Percentiles rank a stretch among this genome's conserved stretches.
phyloP scores from a whole-genome alignment of 1,284 basidiomycete species.

The Rhodofomes roseus region DNA sequence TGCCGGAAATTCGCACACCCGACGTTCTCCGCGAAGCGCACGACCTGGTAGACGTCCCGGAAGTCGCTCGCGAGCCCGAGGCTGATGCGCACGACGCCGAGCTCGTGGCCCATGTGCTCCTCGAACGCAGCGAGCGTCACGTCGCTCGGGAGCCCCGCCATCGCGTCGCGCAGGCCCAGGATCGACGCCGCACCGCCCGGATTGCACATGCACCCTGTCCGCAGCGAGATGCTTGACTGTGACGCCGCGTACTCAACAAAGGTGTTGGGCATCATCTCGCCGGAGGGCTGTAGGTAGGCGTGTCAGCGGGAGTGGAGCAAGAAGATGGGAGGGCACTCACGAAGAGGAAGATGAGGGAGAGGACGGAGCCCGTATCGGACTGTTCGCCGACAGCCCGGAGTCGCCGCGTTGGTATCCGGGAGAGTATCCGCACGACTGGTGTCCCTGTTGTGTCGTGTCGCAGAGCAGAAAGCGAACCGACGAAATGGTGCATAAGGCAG shows the following conservation, averaged over 20 bases:
- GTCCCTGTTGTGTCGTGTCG: constrained; percentile 53
- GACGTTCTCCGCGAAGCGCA: constrained; percentile 52
- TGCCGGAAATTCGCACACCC: constrained; percentile 39
- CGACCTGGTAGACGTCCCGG: constrained; percentile 67
- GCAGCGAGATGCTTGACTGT: constrained; percentile 60
- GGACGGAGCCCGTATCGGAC: constrained; percentile 60
- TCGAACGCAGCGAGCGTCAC: constrained; percentile 63
- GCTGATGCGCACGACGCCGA: constrained; percentile 73
- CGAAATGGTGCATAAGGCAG: constrained; percentile 51
- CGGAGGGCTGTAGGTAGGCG: constrained; percentile 43
- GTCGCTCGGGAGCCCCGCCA: constrained; percentile 57
- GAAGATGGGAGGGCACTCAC: constrained; percentile 36
- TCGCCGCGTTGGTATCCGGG: constrained; percentile 45
- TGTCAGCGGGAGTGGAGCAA: constrained; percentile 3
- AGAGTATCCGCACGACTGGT: constrained; percentile 65
- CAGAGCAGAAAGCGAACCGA: constrained; percentile 48
- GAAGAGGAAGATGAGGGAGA: constrained; percentile 61
- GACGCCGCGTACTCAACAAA: constrained; percentile 70
- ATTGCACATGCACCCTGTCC: constrained; percentile 84
- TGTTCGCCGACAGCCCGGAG: constrained; percentile 59
- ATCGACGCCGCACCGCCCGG: constrained; percentile 74
- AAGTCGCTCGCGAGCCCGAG: constrained; percentile 74
- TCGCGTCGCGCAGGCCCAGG: constrained; percentile 62
- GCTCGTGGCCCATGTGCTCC: constrained; percentile 54
- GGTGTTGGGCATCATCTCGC: constrained; percentile 63